Evolutionary conservation across 352 stramenopile species (phyloP), one percentile per base, ranked within the genome.

Genomic region (Phytophthora fragariaefolia): DNA sequence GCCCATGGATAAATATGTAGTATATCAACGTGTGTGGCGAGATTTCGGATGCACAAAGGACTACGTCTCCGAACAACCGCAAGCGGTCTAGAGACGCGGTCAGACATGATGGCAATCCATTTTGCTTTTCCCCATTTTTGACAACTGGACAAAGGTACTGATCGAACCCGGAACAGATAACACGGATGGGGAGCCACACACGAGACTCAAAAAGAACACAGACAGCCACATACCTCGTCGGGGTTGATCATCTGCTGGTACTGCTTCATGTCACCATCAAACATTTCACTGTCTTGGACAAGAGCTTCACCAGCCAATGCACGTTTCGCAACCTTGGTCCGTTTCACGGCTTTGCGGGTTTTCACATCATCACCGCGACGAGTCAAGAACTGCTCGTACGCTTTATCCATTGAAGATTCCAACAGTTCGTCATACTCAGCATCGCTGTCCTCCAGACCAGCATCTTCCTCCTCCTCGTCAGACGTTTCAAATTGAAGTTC

Each of bases 91-190:
- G 63, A 67, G 63, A 66, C 36, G 40, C 72, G 54, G 80, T 95
- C 87, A 96, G 87, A 96, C 89, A 96, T 93, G 69, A 88, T 79
- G 72, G 75, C 81, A 79, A 74, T 88, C 83, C 78, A 68, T 57
- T 20, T 89, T 77, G 32, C 5, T 96, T 55, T 96, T 56, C 89
- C 89, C 89, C 86, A 93, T 90, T 73, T 86, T 96, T 94, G 89
- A 96, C 89, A 96, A 96, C 89, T 96, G 89, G 86, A 82, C 87
- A 64, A 65, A 92, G 86, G 87, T 95, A 96, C 85, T 76, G 80
- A 83, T 49, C 75, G 50, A 73, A 93, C 87, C 80, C 87, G 74
- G 86, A 94, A 93, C 87, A 96, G 85, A 96, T 92, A 96, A 96
- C 87, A 96, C 87, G 85, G 84, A 92, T 90, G 84, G 87, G 87